phyloP scores from a whole-genome alignment of 305 asterid species.

The Nicotiana rustica region DNA sequence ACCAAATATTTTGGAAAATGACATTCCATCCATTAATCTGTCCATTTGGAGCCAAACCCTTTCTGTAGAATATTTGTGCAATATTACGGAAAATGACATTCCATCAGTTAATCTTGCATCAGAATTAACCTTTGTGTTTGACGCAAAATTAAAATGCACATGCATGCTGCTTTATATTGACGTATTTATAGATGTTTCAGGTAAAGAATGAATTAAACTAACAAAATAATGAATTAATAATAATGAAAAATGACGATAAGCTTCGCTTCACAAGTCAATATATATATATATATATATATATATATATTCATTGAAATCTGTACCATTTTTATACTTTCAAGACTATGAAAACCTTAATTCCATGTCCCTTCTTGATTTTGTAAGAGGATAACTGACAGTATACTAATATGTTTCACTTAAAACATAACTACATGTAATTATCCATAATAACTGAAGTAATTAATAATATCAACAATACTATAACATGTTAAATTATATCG shows the following conservation, averaged over 20 bases:
- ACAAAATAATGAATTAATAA: background rate
- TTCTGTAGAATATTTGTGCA: background rate
- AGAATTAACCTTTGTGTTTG: background rate
- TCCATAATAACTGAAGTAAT: background rate
- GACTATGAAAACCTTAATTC: too few relatives aligned
- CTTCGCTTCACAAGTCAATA: too few relatives aligned
- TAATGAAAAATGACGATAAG: too few relatives aligned
- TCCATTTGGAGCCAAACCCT: background rate
- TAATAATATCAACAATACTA: background rate
- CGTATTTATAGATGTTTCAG: background rate
- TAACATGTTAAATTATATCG: background rate
- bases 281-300: too few relatives aligned
- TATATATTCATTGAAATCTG: too few relatives aligned
- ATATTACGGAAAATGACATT: background rate
- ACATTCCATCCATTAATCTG: background rate
- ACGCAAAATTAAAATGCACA: background rate
- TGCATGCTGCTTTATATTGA: background rate
- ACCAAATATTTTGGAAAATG: background rate
- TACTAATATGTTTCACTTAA: background rate
- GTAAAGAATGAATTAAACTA: too few relatives aligned
- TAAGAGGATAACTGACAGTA: too few relatives aligned
- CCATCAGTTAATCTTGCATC: background rate
- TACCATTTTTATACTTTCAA: too few relatives aligned
- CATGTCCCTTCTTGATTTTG: too few relatives aligned
- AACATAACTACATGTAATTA: background rate